Conservation (phyloP, 345 rosid genomes). For the Brassica cretica region DNA sequence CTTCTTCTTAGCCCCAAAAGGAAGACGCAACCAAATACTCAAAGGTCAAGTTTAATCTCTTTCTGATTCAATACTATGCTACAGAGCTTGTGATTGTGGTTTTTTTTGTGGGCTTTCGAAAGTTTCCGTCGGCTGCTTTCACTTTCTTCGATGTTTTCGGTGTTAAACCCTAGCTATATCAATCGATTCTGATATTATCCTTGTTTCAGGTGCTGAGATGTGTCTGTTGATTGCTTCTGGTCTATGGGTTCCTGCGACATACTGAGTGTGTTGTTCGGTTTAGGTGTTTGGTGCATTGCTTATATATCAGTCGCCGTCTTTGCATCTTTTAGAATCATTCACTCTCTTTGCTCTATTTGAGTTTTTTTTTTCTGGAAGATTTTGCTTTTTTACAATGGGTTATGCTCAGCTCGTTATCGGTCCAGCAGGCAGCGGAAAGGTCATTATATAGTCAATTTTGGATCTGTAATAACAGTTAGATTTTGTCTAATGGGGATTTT, state of each 20-base stretch:
- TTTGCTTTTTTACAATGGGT: constrained; percentile 49
- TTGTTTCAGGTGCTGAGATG: constrained; percentile 38
- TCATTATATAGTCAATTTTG: constrained; percentile 27
- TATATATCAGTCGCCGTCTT: constrained; percentile 67
- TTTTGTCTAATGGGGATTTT: background rate
- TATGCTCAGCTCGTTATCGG: constrained; percentile 84
- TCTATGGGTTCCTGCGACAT: constrained; percentile 60
- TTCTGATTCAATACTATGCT: background rate
- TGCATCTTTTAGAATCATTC: constrained; percentile 60
- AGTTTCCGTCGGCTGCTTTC: background rate
- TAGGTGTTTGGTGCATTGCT: constrained; percentile 84
- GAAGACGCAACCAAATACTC: background rate
- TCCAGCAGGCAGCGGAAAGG: constrained; percentile 93
- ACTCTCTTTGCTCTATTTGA: constrained; percentile 49
- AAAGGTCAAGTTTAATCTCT: constrained; percentile 7
- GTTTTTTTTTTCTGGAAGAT: background rate
- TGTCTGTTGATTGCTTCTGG: constrained; percentile 33
- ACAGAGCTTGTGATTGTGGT: background rate
- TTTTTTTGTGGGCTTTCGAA: constrained; percentile 7
- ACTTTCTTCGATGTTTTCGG: background rate
- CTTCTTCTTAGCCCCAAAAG: background rate
- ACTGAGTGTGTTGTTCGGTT: constrained; percentile 55
- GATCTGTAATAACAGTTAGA: background rate
- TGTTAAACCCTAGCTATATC: background rate
- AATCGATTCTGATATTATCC: background rate